These are phyloP conservation scores for Lipomyces yamanashiensis DNA, from an alignment of 805 yeast genomes.

Conservation along the genomic window DNA sequence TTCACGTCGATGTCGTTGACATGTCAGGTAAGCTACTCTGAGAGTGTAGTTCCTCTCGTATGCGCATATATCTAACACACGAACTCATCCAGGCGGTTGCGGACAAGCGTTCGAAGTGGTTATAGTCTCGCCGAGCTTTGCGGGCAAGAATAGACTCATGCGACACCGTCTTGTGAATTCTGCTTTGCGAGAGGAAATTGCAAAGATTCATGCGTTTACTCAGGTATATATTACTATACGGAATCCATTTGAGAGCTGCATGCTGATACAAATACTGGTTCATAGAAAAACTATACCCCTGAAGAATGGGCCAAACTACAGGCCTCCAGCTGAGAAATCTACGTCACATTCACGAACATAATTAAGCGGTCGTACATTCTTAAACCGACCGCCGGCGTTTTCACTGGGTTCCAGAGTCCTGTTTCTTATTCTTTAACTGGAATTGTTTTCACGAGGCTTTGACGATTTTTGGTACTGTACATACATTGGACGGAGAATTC, in stretches of 20 bases:
- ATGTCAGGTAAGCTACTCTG: conserved; percentile 51
- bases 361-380: no score
- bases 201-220: conserved; percentile 90
- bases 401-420: no score
- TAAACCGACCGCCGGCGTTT: no score
- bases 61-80: background rate
- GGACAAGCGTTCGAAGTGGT: conserved; percentile 97
- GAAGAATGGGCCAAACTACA: conserved; percentile 72
- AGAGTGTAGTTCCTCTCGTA: background rate
- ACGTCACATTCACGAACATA: background rate
- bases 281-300: conserved; percentile 61
- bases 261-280: background rate
- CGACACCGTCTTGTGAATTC: conserved; percentile 86
- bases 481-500: no score
- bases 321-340: background rate
- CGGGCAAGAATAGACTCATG: conserved; percentile 80
- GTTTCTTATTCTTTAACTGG: no score
- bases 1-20: conserved; percentile 73
- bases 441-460: no score
- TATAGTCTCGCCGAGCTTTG: conserved; percentile 73
- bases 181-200: conserved; percentile 81
- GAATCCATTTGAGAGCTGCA: background rate
- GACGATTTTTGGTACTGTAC: no score
- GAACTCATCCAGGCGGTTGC: conserved; percentile 70
- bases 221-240: conserved; percentile 60